These are phyloP conservation scores for Acanthamoeba quina DNA, from an alignment of 208 protist species.

Conservation along the genomic window DNA sequence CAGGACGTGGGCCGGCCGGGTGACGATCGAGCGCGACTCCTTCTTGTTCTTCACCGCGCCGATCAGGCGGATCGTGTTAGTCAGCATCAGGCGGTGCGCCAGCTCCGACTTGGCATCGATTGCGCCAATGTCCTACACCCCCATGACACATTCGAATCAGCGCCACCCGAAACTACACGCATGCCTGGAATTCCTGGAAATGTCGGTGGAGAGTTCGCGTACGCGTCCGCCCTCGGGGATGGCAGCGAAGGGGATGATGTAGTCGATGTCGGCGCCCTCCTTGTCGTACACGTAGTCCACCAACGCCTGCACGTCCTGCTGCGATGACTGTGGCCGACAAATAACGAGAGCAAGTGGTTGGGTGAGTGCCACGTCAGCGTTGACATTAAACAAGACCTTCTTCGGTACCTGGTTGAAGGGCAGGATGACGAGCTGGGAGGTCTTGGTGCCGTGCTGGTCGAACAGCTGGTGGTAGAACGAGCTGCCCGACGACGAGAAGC, in stretches of 20 bases:
- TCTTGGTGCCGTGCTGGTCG: slow-evolving; percentile 85
- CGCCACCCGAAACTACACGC: neutral
- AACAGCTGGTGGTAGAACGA: slow-evolving; percentile 87
- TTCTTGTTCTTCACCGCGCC: slow-evolving; percentile 87
- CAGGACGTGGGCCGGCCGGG: slow-evolving; percentile 76
- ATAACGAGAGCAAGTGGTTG: neutral
- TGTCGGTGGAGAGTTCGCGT: neutral
- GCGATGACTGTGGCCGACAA: slow-evolving; percentile 73
- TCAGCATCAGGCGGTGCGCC: slow-evolving; percentile 90
- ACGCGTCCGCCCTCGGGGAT: slow-evolving; percentile 86
- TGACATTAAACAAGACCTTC: neutral
- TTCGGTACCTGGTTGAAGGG: slow-evolving; percentile 87
- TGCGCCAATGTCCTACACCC: slow-evolving; percentile 76
- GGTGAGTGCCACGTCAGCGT: neutral
- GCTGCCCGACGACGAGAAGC: slow-evolving; percentile 78
- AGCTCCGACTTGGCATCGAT: slow-evolving; percentile 89
- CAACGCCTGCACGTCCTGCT: slow-evolving; percentile 84
- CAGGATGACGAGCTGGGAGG: slow-evolving; percentile 83
- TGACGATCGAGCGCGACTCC: slow-evolving; percentile 61
- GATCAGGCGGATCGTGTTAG: slow-evolving; percentile 89
- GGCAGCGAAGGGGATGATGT: slow-evolving; percentile 90
- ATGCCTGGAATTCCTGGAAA: neutral
- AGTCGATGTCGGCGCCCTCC: slow-evolving; percentile 86
- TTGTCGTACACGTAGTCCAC: slow-evolving; percentile 89
- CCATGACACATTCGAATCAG: neutral